Evolutionary conservation across 1,284 basidiomycete genomes (phyloP).

Genomic region (Ganoderma sinense): DNA sequence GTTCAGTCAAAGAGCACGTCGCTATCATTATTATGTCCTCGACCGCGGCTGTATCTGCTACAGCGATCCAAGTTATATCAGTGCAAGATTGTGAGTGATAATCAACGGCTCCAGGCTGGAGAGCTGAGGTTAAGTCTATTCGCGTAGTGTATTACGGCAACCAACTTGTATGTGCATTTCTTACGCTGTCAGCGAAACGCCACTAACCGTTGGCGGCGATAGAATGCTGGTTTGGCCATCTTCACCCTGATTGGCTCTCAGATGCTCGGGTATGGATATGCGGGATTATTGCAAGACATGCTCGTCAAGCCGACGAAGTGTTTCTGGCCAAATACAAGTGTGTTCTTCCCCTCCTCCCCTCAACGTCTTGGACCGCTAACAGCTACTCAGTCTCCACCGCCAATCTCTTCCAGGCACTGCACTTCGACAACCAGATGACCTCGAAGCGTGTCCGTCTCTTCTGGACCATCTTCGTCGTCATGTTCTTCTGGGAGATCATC

Average conservation of each 20-base stretch:
- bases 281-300: conserved; percentile 40
- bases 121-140: background rate
- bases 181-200: background rate
- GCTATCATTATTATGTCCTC: conserved; percentile 48
- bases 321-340: conserved; percentile 42
- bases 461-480: conserved; percentile 39
- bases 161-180: conserved; percentile 34
- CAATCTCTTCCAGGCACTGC: conserved; percentile 42
- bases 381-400: conserved; percentile 34
- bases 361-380: background rate
- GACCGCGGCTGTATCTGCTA: conserved; percentile 44
- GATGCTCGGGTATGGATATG: conserved; percentile 42
- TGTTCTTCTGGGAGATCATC: conserved; percentile 47
- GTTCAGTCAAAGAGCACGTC: conserved; percentile 43
- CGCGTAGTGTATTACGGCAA: conserved; percentile 42
- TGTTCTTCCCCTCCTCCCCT: conserved; percentile 1
- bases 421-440: conserved; percentile 43
- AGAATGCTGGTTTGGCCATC: conserved; percentile 41
- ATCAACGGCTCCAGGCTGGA: background rate
- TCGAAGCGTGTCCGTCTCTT: conserved; percentile 43
- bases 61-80: conserved; percentile 47
- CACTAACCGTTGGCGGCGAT: background rate
- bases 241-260: conserved; percentile 44
- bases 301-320: conserved; percentile 43
- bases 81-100: conserved; percentile 41